Evolutionary conservation across 2,329 filamentous ascomycete species (phyloP).

Genomic region (Ampelomyces quisqualis): DNA sequence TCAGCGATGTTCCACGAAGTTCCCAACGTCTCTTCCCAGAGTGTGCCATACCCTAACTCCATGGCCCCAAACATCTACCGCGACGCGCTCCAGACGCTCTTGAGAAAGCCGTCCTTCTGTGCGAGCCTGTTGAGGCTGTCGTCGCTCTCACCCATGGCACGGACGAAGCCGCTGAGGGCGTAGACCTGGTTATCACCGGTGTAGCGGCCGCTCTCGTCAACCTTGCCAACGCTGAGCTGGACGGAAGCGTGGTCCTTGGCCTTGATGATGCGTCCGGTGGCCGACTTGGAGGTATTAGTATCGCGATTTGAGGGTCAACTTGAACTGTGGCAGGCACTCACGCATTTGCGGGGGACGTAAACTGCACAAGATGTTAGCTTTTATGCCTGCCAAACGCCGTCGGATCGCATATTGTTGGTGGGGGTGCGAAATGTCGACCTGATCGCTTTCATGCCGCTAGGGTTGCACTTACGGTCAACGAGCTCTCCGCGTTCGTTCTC

Average conservation of each 20-base stretch:
- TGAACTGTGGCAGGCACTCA: constrained; percentile 17
- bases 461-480: constrained; percentile 68
- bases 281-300: constrained; percentile 29
- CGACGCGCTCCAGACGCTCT: constrained; percentile 88
- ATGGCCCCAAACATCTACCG: constrained; percentile 48
- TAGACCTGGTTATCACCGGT: constrained; percentile 97
- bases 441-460: background rate
- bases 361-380: constrained; percentile 25
- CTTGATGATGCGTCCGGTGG: constrained; percentile 91
- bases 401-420: constrained; percentile 62
- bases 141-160: constrained; percentile 96
- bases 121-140: constrained; percentile 93
- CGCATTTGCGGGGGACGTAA: constrained; percentile 48
- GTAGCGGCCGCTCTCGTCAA: constrained; percentile 97
- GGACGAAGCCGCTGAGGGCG: constrained; percentile 95
- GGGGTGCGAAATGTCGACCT: background rate
- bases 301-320: constrained; percentile 12
- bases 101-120: constrained; percentile 94
- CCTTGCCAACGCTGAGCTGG: constrained; percentile 95
- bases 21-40: background rate
- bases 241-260: constrained; percentile 99
- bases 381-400: constrained; percentile 8
- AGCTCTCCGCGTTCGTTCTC: constrained; percentile 99
- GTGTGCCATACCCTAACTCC: constrained; percentile 36
- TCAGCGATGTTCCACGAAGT: constrained; percentile 15